These are phyloP conservation scores for Alternaria alternata DNA, from an alignment of 2,329 filamentous ascomycete species.

Conservation along the genomic window DNA sequence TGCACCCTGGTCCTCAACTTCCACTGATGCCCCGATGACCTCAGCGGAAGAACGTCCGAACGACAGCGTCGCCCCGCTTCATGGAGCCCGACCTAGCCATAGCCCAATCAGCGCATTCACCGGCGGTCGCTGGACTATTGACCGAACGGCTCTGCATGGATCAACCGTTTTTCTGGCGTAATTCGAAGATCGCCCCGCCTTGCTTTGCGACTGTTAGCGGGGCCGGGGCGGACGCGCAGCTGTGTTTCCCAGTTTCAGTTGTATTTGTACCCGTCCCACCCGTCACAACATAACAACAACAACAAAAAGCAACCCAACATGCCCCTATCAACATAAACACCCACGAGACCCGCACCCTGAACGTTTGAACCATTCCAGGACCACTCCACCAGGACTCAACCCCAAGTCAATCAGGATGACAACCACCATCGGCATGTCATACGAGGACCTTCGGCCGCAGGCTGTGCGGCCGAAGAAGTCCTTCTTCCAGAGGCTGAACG, in stretches of 20 bases:
- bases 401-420: slow-evolving; percentile 11
- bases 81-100: neutral
- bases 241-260: slow-evolving; percentile 12
- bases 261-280: slow-evolving; percentile 14
- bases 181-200: slow-evolving; percentile 16
- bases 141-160: slow-evolving; percentile 17
- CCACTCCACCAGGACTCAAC: neutral
- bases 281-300: slow-evolving; percentile 9
- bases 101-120: neutral
- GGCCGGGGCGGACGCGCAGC: slow-evolving; percentile 10
- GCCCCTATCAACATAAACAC: slow-evolving; percentile 16
- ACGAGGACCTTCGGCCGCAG: slow-evolving; percentile 18
- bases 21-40: slow-evolving; percentile 2
- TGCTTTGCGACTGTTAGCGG: slow-evolving; percentile 13
- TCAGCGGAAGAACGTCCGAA: slow-evolving; percentile 7
- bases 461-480: slow-evolving; percentile 21
- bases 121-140: slow-evolving; percentile 5
- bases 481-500: slow-evolving; percentile 25
- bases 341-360: neutral
- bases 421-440: slow-evolving; percentile 22
- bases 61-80: slow-evolving; percentile 1
- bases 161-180: slow-evolving; percentile 16
- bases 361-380: neutral
- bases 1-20: neutral
- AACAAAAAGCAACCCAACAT: slow-evolving; percentile 14